phyloP scores from a whole-genome alignment of 257 asterid species.

The Capsicum pubescens region DNA sequence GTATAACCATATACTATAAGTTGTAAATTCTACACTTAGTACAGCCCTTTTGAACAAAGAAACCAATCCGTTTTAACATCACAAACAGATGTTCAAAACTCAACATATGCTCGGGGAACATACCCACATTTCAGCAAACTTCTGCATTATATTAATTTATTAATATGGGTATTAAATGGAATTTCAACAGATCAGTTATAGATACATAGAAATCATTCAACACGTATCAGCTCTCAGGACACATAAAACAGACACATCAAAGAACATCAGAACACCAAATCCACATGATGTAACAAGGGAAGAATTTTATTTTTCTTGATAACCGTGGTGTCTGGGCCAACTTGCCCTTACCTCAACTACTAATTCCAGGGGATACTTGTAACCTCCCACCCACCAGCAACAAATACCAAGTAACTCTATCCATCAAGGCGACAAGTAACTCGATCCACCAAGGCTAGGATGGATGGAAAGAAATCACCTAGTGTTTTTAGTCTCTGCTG shows the following conservation, averaged over 20 bases:
- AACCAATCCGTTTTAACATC: background rate
- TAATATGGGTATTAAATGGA: background rate
- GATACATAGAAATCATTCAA: background rate
- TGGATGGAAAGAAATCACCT: no score
- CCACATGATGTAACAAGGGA: background rate
- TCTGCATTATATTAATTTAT: background rate
- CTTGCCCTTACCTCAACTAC: no score
- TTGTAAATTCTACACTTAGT: background rate
- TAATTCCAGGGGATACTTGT: no score
- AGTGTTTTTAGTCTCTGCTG: no score
- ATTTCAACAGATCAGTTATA: background rate
- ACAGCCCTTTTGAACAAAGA: slow-evolving; percentile 1
- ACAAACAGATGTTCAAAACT: background rate
- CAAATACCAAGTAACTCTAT: no score
- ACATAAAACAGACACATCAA: background rate
- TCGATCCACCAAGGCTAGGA: no score
- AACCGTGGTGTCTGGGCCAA: no score
- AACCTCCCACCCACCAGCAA: no score
- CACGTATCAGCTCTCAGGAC: background rate
- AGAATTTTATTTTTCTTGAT: background rate
- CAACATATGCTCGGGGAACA: background rate
- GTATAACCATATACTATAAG: slow-evolving; percentile 25
- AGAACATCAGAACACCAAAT: slow-evolving; percentile 7
- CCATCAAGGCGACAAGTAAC: no score
- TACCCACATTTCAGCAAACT: slow-evolving; percentile 24